Conservation (phyloP, 257 asterid species). For the Solanum okadae region DNA sequence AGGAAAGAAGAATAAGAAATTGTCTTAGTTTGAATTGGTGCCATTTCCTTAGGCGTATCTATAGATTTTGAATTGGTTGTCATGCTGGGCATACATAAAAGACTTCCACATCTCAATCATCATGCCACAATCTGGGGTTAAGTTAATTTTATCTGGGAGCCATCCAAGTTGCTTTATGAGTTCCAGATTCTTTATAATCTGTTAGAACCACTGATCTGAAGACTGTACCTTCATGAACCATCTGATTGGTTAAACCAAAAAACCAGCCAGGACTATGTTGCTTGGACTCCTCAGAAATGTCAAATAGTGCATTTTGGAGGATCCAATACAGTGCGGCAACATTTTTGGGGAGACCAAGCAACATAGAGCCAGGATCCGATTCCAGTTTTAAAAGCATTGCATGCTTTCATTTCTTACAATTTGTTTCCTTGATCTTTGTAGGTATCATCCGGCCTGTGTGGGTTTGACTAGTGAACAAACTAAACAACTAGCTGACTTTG, state of each 20-base stretch:
- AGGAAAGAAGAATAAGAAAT: neutral
- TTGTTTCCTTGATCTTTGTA: conserved; percentile 5
- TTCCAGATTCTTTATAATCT: neutral
- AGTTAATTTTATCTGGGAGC: neutral
- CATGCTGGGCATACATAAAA: neutral
- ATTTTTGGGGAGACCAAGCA: neutral
- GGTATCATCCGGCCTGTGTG: conserved; percentile 77
- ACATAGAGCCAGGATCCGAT: neutral
- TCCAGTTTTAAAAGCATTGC: neutral
- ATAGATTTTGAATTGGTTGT: neutral
- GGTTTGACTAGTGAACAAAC: conserved; percentile 43
- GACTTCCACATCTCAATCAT: neutral
- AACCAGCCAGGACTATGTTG: neutral
- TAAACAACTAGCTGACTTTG: conserved; percentile 28
- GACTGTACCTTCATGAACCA: neutral
- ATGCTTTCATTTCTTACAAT: neutral
- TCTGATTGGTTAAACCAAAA: neutral
- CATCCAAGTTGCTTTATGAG: neutral
- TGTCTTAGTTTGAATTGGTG: neutral
- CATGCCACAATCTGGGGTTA: neutral
- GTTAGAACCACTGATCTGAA: neutral
- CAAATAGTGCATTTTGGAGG: neutral
- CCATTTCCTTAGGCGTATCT: neutral
- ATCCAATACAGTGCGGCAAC: neutral
- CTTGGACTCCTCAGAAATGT: neutral